These are phyloP conservation scores for Scleromitrula shiraiana DNA, from an alignment of 2,329 filamentous ascomycete genomes.

Conservation along the genomic window DNA sequence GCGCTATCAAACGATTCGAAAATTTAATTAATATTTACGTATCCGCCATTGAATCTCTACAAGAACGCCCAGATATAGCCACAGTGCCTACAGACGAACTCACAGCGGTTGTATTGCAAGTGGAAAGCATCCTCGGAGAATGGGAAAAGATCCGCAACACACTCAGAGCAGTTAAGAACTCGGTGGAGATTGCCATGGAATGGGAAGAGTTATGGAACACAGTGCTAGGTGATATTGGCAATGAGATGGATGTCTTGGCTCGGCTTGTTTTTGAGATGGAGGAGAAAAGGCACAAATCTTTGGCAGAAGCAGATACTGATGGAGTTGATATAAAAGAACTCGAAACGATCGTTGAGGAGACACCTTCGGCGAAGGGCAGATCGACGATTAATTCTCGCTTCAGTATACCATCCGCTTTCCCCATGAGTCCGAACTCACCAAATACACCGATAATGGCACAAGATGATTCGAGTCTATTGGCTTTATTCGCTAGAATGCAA, in stretches of 20 bases:
- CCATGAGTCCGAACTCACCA: constrained; percentile 54
- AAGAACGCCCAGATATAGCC: constrained; percentile 67
- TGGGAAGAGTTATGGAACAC: constrained; percentile 97
- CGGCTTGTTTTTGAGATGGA: constrained; percentile 95
- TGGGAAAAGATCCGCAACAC: constrained; percentile 78
- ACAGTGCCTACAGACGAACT: constrained; percentile 65
- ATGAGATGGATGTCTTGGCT: constrained; percentile 73
- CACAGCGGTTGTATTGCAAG: constrained; percentile 69
- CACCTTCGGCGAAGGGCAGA: constrained; percentile 49
- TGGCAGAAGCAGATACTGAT: constrained; percentile 53
- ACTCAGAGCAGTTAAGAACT: constrained; percentile 71
- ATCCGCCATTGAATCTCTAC: constrained; percentile 84
- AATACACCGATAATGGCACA: constrained; percentile 51
- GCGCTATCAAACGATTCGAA: constrained; percentile 76
- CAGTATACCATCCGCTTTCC: constrained; percentile 56
- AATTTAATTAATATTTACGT: constrained; percentile 88
- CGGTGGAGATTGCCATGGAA: constrained; percentile 96
- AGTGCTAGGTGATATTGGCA: constrained; percentile 86
- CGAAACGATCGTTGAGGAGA: constrained; percentile 88
- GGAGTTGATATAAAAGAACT: constrained; percentile 76
- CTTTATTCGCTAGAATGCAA: constrained; percentile 91
- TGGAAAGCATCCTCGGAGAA: constrained; percentile 77
- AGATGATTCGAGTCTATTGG: constrained; percentile 82
- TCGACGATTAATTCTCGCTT: constrained; percentile 55
- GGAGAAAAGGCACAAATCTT: constrained; percentile 77